Evolutionary conservation across 2,329 filamentous ascomycete genomes (phyloP).

Genomic region (Plenodomus lindquistii): DNA sequence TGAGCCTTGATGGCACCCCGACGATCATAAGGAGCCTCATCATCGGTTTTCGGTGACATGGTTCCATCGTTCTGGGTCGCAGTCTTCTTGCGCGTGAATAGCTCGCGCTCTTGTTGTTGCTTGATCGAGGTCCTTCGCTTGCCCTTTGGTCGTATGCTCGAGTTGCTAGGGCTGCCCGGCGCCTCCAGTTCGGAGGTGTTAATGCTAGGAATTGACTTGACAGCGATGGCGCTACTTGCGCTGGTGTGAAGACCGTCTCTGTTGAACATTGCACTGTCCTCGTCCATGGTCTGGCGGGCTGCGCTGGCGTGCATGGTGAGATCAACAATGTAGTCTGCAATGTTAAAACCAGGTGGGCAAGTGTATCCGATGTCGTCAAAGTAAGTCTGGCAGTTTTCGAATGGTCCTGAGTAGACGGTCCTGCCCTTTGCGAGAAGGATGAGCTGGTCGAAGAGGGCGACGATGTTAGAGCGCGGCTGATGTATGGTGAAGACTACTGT

Average conservation of each 20-base stretch:
- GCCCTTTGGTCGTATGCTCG: constrained; percentile 66
- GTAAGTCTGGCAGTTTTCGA: constrained; percentile 84
- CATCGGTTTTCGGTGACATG: constrained; percentile 64
- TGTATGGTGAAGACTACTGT: constrained; percentile 99
- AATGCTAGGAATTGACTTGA: constrained; percentile 87
- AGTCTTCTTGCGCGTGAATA: constrained; percentile 82
- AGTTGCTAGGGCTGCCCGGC: constrained; percentile 63
- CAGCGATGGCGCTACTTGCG: constrained; percentile 82
- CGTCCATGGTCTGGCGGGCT: constrained; percentile 57
- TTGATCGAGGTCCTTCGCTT: constrained; percentile 81
- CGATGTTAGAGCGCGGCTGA: constrained; percentile 96
- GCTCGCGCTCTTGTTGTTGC: constrained; percentile 82
- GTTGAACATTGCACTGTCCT: constrained; percentile 62
- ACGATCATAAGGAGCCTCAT: constrained; percentile 60
- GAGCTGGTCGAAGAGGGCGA: constrained; percentile 93
- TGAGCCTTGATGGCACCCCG: constrained; percentile 57
- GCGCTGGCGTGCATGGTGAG: constrained; percentile 92
- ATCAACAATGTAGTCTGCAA: constrained; percentile 96
- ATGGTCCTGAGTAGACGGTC: constrained; percentile 91
- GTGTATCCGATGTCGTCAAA: constrained; percentile 91
- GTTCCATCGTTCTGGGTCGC: constrained; percentile 52
- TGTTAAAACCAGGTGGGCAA: constrained; percentile 96
- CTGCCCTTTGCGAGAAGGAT: constrained; percentile 86
- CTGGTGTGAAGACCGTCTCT: constrained; percentile 69
- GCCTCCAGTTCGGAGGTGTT: constrained; percentile 69